These are phyloP conservation scores for Vicia faba DNA, from an alignment of 306 rosid species.

Conservation along the genomic window DNA sequence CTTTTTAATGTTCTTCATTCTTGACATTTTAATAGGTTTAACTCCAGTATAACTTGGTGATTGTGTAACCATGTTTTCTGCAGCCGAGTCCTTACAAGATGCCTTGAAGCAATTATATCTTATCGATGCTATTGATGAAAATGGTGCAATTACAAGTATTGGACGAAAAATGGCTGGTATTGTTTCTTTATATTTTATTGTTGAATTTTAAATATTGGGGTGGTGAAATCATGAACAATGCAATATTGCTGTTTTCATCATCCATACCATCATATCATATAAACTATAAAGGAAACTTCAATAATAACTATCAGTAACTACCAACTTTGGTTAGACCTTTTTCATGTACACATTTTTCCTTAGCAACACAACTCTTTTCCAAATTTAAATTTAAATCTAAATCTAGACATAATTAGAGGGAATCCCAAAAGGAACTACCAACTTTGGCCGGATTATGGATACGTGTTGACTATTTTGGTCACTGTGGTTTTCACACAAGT, in stretches of 20 bases:
- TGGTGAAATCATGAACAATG: conserved; percentile 25
- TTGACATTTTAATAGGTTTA: conserved; percentile 25
- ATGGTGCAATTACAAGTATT: conserved; percentile 74
- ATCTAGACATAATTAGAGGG: conserved; percentile 5
- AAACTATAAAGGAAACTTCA: background rate
- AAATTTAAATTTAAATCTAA: background rate
- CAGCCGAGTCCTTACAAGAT: conserved; percentile 90
- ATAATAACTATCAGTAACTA: background rate
- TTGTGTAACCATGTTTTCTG: conserved; percentile 49
- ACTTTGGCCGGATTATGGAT: background rate
- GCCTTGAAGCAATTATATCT: conserved; percentile 93
- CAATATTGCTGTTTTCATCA: background rate
- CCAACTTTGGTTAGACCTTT: background rate
- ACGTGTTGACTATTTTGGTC: background rate
- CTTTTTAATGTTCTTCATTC: conserved; percentile 17
- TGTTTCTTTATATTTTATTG: conserved; percentile 30
- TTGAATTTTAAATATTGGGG: conserved; percentile 20
- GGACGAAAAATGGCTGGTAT: conserved; percentile 97
- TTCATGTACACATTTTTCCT: background rate
- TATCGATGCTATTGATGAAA: conserved; percentile 87
- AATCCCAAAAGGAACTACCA: background rate
- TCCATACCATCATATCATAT: background rate
- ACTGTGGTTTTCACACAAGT: background rate
- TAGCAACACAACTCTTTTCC: background rate
- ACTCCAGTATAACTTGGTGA: conserved; percentile 25